These are phyloP conservation scores for Paramyrothecium roridum DNA, from an alignment of 2,329 filamentous ascomycete genomes.

Conservation along the genomic window DNA sequence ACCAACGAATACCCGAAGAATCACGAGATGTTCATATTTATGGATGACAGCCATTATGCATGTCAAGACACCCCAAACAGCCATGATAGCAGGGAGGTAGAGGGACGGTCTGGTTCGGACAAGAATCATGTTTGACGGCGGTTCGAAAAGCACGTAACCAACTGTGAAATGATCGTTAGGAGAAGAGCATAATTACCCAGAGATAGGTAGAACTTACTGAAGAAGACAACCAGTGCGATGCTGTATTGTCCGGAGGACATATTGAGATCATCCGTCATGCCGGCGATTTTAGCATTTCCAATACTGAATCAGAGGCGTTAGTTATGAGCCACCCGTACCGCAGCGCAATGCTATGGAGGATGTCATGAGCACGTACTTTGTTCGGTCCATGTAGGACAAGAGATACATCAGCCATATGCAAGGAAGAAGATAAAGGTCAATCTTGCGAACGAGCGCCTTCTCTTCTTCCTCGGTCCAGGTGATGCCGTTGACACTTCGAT, in stretches of 20 bases:
- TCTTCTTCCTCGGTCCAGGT: slow-evolving; percentile 19
- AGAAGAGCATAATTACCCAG: background rate
- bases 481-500: background rate
- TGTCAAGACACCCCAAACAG: slow-evolving; percentile 34
- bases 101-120: slow-evolving; percentile 60
- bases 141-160: slow-evolving; percentile 64
- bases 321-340: background rate
- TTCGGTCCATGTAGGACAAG: slow-evolving; percentile 56
- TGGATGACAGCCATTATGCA: slow-evolving; percentile 24
- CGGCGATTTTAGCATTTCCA: slow-evolving; percentile 52
- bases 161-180: slow-evolving; percentile 22
- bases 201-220: slow-evolving; percentile 28
- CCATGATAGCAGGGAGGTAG: slow-evolving; percentile 66
- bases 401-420: slow-evolving; percentile 59
- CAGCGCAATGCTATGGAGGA: background rate
- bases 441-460: slow-evolving; percentile 30
- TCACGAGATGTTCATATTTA: slow-evolving; percentile 21
- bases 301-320: slow-evolving; percentile 19
- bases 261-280: slow-evolving; percentile 33
- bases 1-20: slow-evolving; percentile 46
- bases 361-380: slow-evolving; percentile 51
- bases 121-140: slow-evolving; percentile 62
- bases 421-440: slow-evolving; percentile 37
- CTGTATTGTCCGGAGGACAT: slow-evolving; percentile 61
- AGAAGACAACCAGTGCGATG: slow-evolving; percentile 58